Base-by-base conservation (phyloP, 2,329 filamentous ascomycete species). In the Akanthomyces lecanii region DNA sequence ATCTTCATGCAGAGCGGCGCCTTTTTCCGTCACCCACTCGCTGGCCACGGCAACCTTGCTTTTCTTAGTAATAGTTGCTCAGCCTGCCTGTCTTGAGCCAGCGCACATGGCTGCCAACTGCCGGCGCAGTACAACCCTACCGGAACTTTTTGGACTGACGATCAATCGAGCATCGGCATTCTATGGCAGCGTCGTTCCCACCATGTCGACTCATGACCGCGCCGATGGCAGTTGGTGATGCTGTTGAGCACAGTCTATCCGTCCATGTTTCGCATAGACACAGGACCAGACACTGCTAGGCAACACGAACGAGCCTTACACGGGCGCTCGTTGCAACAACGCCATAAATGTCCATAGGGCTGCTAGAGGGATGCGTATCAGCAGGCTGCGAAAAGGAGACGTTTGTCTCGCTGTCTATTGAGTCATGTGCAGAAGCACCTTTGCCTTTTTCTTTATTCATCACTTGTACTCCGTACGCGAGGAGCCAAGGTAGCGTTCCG, bases 41-140 rank as follows among this genome's bases (percentile, higher is more conserved):
- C 38, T 10, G 2, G 10, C 38, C 11, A 40, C 28, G 4, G 12
- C 38, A 16, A 10, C 38, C 38, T 47, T 40, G 33, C 47, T 30
- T 51, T 60, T 51, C 56, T 60, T 60, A 51, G 45, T 59, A 51
- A 51, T 59, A 28, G 28, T 42, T 10, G 45, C 44, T n/a, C 18
- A 21, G 21, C 18, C 33, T 28, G 18, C 6, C 11, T 52, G 6
- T 7, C n/a, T 40, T 40, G 12, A 40, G 38, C 33, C 51, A 42
- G n/a, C 30, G 51, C 51, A 54, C 33, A 40, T 56, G 38, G 23
- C 40, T 42, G 40, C 7, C 40, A 56, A 56, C 21, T 56, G 53
- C 53, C 53, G 40, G 38, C 38, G 38, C 38, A 21, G 53, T 56
- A 36, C 28, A 7, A 56, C 53, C 53, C 38, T 56, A 45, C 40